Percentiles rank a stretch among this genome's conserved stretches.
Conservation (phyloP, 768 basidiomycete genomes). For the Suillus bovinus region DNA sequence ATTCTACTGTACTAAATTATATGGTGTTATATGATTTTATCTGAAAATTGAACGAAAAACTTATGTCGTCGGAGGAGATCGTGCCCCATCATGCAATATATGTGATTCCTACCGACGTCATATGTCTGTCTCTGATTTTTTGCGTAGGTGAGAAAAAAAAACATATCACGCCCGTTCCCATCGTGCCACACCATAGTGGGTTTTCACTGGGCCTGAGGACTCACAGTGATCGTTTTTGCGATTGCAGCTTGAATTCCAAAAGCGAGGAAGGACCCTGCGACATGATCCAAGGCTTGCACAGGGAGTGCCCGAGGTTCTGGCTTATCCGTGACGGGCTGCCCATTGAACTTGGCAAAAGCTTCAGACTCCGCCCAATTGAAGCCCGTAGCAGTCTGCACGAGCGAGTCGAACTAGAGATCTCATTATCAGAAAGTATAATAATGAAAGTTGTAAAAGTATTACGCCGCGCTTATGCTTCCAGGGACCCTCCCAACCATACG, state of each 20-base stretch:
- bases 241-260: slow-evolving; percentile 60
- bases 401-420: slow-evolving; percentile 57
- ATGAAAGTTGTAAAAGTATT: slow-evolving; percentile 14
- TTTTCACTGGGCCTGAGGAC: slow-evolving; percentile 17
- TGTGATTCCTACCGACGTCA: no score
- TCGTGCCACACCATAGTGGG: no score
- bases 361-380: slow-evolving; percentile 59
- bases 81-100: no score
- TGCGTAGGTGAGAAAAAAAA: no score
- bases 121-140: no score
- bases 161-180: no score
- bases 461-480: slow-evolving; percentile 57
- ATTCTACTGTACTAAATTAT: no score
- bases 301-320: slow-evolving; percentile 42
- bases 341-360: slow-evolving; percentile 40
- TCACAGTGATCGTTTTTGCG: slow-evolving; percentile 50
- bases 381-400: slow-evolving; percentile 62
- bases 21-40: no score
- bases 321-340: slow-evolving; percentile 3
- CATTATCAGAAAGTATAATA: background rate
- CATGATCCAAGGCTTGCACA: slow-evolving; percentile 61
- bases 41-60: no score
- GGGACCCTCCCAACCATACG: slow-evolving; percentile 59
- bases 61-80: no score
- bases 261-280: slow-evolving; percentile 57